phyloP scores from a whole-genome alignment of 129 eudicot species.

The Heracleum sosnowskyi region DNA sequence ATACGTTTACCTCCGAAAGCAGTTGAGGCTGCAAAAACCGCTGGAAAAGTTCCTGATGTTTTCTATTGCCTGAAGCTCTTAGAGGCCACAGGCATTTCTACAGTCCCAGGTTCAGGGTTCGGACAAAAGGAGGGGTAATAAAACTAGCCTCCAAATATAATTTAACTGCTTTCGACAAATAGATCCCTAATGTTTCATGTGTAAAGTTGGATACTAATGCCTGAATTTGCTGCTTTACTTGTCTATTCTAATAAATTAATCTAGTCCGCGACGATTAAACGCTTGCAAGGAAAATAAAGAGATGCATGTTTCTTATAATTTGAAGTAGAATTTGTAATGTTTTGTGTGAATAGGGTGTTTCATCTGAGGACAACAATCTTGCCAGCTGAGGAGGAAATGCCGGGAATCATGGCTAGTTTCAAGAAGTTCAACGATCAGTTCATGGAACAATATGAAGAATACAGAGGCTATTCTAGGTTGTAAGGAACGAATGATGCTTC shows the following conservation, averaged over 20 bases:
- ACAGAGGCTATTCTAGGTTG: neutral
- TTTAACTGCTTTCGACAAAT: neutral
- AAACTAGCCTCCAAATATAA: neutral
- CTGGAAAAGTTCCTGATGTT: neutral
- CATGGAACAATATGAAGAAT: neutral
- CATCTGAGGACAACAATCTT: conserved; percentile 4
- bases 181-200: neutral
- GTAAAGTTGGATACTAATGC: no score
- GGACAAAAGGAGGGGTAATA: neutral
- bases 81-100: conserved; percentile 6
- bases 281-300: no score
- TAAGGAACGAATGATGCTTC: neutral
- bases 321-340: neutral
- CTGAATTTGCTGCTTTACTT: no score
- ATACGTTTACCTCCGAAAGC: conserved; percentile 2
- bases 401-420: conserved; percentile 2
- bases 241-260: no score
- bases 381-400: conserved; percentile 5
- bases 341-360: neutral
- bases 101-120: conserved; percentile 6
- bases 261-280: no score
- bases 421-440: neutral
- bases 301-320: neutral
- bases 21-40: neutral
- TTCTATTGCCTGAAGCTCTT: conserved; percentile 2